A percentile compares a stretch with the other conserved stretches of the same genome.
Evolutionary conservation across 2,329 filamentous ascomycete species (phyloP).

Genomic region (Emergomyces pasteurianus): DNA sequence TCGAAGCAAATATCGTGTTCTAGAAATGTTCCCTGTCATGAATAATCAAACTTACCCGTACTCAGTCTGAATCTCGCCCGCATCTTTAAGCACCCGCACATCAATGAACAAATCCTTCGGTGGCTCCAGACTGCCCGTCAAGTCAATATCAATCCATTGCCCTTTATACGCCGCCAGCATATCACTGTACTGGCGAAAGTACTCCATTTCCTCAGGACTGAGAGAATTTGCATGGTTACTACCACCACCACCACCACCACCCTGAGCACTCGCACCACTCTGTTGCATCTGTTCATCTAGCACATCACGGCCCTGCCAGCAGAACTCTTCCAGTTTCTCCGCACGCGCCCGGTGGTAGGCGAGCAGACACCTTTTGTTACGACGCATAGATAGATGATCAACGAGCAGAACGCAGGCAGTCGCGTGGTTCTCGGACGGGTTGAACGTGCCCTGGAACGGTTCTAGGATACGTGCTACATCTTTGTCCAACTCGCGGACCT

Average conservation of each 20-base stretch:
- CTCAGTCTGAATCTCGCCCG: conserved; percentile 96
- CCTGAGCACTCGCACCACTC: conserved; percentile 8
- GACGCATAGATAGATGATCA: conserved; percentile 85
- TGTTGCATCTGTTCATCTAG: conserved; percentile 42
- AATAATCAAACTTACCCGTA: conserved; percentile 59
- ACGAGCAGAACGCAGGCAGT: conserved; percentile 82
- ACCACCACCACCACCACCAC: conserved; percentile 23
- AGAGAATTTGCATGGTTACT: conserved; percentile 56
- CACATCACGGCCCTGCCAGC: conserved; percentile 81
- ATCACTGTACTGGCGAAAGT: conserved; percentile 82
- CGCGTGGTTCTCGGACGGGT: conserved; percentile 69
- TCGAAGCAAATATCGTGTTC: not conserved
- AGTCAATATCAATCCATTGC: conserved; percentile 94
- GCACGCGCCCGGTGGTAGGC: conserved; percentile 86
- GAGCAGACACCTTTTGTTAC: conserved; percentile 89
- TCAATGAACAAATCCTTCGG: conserved; percentile 96
- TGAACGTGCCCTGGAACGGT: conserved; percentile 73
- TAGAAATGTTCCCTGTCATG: not conserved
- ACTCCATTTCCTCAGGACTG: conserved; percentile 93
- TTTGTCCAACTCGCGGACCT: conserved; percentile 86
- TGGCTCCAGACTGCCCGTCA: conserved; percentile 86
- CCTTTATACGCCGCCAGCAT: conserved; percentile 93
- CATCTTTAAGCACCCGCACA: conserved; percentile 88
- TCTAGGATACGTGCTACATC: conserved; percentile 69
- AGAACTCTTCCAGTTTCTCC: conserved; percentile 85